Percentiles rank a stretch among this genome's conserved stretches.
Conservation (phyloP, 2,329 filamentous ascomycete genomes). For the Exophiala xenobiotica region DNA sequence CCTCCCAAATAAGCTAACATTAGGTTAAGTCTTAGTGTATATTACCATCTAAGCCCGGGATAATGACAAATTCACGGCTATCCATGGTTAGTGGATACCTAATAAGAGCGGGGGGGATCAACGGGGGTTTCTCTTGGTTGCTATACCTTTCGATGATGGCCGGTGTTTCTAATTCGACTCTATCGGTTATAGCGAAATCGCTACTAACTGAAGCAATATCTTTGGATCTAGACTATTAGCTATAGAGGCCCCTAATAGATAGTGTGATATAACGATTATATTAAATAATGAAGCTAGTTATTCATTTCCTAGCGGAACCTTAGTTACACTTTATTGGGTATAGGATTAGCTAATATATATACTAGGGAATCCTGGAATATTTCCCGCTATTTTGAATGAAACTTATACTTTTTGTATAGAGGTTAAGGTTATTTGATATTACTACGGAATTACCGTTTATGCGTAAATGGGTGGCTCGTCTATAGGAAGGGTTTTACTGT, state of each 20-base stretch:
- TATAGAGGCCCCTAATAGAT: not conserved
- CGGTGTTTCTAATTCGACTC: slow-evolving; percentile 3
- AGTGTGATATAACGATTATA: not conserved
- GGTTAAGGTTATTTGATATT: not conserved
- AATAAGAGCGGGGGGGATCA: slow-evolving; percentile 3
- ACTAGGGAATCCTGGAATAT: not conserved
- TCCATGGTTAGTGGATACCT: slow-evolving; percentile 2
- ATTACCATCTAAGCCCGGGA: slow-evolving; percentile 1
- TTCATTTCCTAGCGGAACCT: not conserved
- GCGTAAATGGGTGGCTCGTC: not conserved
- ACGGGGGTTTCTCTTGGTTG: not conserved
- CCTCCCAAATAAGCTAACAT: slow-evolving; percentile 1
- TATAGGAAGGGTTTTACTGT: not conserved
- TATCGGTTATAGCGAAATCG: slow-evolving; percentile 1
- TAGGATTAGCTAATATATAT: not conserved
- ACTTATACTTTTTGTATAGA: slow-evolving; percentile 1
- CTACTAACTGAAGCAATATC: not conserved
- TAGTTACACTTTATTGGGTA: not conserved
- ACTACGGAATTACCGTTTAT: not conserved
- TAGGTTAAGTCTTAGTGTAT: slow-evolving; percentile 4
- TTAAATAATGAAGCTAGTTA: not conserved
- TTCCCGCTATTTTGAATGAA: not conserved
- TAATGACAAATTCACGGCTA: slow-evolving; percentile 5
- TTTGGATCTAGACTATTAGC: not conserved
- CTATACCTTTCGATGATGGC: slow-evolving; percentile 1